A percentile compares a stretch with the other conserved stretches of the same genome.
Conservation (phyloP, 2,329 filamentous ascomycete species). For the Colletotrichum australisinense region DNA sequence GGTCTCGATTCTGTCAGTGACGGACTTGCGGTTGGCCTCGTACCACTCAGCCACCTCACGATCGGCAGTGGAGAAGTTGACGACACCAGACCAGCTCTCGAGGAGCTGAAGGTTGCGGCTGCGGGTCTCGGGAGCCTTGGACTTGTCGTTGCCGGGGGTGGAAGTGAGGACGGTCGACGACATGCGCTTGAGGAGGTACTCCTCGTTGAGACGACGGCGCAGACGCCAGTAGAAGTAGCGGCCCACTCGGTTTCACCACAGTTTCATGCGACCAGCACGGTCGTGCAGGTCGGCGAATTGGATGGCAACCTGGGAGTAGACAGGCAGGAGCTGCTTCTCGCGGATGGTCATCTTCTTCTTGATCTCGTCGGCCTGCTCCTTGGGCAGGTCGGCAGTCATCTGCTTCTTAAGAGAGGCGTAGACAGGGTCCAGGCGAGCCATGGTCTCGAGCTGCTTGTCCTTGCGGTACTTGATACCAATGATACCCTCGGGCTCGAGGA, state of each 20-base stretch:
- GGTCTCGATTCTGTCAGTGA: conserved; percentile 85
- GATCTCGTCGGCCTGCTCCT: conserved; percentile 81
- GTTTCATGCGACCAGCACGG: conserved; percentile 95
- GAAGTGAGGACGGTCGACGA: conserved; percentile 52
- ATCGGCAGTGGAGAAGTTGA: conserved; percentile 83
- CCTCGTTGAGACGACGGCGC: conserved; percentile 94
- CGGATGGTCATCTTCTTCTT: conserved; percentile 87
- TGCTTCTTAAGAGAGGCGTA: conserved; percentile 89
- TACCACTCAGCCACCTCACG: conserved; percentile 92
- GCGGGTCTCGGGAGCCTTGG: conserved; percentile 65
- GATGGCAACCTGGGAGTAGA: conserved; percentile 94
- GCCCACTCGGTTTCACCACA: too few species aligned
- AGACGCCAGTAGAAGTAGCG: conserved; percentile 99
- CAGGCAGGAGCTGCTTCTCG: conserved; percentile 89
- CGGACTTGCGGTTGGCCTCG: conserved; percentile 88
- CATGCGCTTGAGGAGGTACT: conserved; percentile 96
- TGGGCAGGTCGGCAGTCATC: conserved; percentile 73
- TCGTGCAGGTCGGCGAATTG: conserved; percentile 99
- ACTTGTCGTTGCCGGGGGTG: conserved; percentile 48
- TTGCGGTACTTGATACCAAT: conserved; percentile 98
- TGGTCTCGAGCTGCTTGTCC: conserved; percentile 96
- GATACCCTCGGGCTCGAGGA: conserved; percentile 97
- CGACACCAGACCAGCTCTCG: conserved; percentile 83
- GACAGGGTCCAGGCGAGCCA: conserved; percentile 89
- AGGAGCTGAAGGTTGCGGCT: conserved; percentile 79